phyloP scores from a whole-genome alignment of 2,329 filamentous ascomycete genomes.

The Colletotrichum brevisporum region DNA sequence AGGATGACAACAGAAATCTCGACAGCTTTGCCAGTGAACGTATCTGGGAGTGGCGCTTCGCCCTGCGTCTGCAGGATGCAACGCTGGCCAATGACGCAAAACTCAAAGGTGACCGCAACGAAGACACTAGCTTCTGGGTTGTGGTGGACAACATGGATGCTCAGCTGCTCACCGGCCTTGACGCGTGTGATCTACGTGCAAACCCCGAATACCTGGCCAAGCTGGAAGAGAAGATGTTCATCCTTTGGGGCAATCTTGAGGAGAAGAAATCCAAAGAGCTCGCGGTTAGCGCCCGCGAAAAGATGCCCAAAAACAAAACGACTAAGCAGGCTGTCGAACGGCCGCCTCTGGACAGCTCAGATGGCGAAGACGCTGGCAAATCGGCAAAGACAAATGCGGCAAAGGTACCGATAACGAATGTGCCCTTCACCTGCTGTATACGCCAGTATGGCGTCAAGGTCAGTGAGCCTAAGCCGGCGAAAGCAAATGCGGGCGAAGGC shows the following conservation, averaged over 20 bases:
- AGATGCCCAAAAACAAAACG: conserved; percentile 39
- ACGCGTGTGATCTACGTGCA: conserved; percentile 69
- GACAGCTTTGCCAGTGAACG: conserved; percentile 46
- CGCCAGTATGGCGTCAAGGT: conserved; percentile 76
- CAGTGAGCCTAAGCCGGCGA: conserved; percentile 54
- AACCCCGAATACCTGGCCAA: conserved; percentile 61
- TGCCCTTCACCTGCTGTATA: conserved; percentile 79
- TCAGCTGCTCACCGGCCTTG: conserved; percentile 62
- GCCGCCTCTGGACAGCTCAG: conserved; percentile 56
- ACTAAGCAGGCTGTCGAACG: conserved; percentile 42
- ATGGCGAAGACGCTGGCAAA: conserved; percentile 45
- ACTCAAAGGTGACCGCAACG: conserved; percentile 48
- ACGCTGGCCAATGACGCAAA: conserved; percentile 48
- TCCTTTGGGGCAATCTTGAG: conserved; percentile 89
- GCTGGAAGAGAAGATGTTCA: conserved; percentile 79
- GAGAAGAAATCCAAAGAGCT: conserved; percentile 70
- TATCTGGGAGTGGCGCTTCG: conserved; percentile 88
- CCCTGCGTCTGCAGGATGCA: conserved; percentile 82
- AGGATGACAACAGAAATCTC: conserved; percentile 45
- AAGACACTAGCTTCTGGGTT: conserved; percentile 69
- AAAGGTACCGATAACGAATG: conserved; percentile 58
- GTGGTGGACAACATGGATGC: conserved; percentile 73
- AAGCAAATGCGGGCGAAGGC: conserved; percentile 60
- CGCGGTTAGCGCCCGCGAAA: conserved; percentile 46
- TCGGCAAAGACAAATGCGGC: conserved; percentile 11